A percentile compares a stretch with the other conserved stretches of the same genome.
Evolutionary conservation across 495 filamentous ascomycete genomes (phyloP).

Genomic region (Daldinia decipiens): DNA sequence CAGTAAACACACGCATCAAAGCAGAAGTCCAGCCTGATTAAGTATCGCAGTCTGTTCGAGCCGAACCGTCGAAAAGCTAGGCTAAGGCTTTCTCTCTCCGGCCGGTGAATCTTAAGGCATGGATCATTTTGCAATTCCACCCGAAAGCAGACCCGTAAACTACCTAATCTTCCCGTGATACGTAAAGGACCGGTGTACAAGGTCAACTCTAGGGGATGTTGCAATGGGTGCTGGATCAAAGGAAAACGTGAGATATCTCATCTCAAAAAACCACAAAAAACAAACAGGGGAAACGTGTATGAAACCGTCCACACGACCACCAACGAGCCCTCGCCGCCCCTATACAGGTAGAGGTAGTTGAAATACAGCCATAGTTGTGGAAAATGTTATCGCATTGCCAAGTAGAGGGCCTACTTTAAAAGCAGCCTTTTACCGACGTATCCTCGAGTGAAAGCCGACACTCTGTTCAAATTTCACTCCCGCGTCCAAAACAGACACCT

Average conservation of each 20-base stretch:
- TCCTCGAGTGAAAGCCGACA: slow-evolving; percentile 43
- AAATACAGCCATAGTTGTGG: slow-evolving; percentile 43
- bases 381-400: slow-evolving; percentile 44
- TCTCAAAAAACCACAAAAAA: slow-evolving; percentile 45
- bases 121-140: slow-evolving; percentile 36
- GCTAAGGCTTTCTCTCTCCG: slow-evolving; percentile 7
- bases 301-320: slow-evolving; percentile 47
- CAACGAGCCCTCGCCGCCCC: slow-evolving; percentile 45
- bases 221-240: slow-evolving; percentile 45
- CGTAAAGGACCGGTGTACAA: slow-evolving; percentile 36
- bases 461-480: slow-evolving; percentile 45
- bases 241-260: slow-evolving; percentile 49
- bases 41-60: slow-evolving; percentile 30
- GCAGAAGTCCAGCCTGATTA: slow-evolving; percentile 31
- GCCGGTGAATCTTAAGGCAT: slow-evolving; percentile 38
- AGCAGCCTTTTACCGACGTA: slow-evolving; percentile 42
- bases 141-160: slow-evolving; percentile 24
- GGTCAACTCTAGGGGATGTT: slow-evolving; percentile 26
- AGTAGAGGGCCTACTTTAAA: slow-evolving; percentile 43
- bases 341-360: slow-evolving; percentile 42
- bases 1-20: slow-evolving; percentile 27
- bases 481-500: slow-evolving; percentile 45
- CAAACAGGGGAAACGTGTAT: slow-evolving; percentile 49
- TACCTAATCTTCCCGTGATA: slow-evolving; percentile 32
- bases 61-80: slow-evolving; percentile 17